phyloP scores from a whole-genome alignment of 2,329 filamentous ascomycete genomes.

The Pseudocercospora crystallina region DNA sequence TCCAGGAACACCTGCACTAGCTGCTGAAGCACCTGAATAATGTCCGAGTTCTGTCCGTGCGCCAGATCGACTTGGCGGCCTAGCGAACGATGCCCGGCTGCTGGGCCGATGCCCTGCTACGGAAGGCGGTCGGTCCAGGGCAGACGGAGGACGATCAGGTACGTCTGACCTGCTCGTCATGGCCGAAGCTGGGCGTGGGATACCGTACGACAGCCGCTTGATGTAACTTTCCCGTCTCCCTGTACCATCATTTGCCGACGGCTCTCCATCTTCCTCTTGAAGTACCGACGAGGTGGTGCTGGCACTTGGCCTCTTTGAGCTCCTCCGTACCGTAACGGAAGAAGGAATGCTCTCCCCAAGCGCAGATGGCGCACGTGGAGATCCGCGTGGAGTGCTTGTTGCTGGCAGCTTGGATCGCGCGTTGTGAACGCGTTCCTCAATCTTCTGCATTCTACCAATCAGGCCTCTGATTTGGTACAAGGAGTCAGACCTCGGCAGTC shows the following conservation, averaged over 20 bases:
- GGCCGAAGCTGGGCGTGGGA: slow-evolving; percentile 33
- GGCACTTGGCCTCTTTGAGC: slow-evolving; percentile 61
- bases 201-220: slow-evolving; percentile 54
- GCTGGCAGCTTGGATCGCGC: slow-evolving; percentile 89
- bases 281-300: slow-evolving; percentile 44
- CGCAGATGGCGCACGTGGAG: slow-evolving; percentile 57
- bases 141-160: slow-evolving; percentile 27
- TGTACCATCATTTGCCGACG: slow-evolving; percentile 14
- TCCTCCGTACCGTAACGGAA: slow-evolving; percentile 63
- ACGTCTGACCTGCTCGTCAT: slow-evolving; percentile 28
- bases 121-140: slow-evolving; percentile 27
- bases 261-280: slow-evolving; percentile 21
- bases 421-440: slow-evolving; percentile 89
- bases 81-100: slow-evolving; percentile 58
- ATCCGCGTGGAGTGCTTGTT: slow-evolving; percentile 73
- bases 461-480: slow-evolving; percentile 90
- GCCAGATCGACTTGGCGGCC: slow-evolving; percentile 40
- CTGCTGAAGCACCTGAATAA: slow-evolving; percentile 19
- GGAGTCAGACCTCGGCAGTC: slow-evolving; percentile 65
- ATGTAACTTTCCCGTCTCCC: slow-evolving; percentile 33
- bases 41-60: slow-evolving; percentile 45
- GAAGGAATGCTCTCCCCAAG: slow-evolving; percentile 49
- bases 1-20: slow-evolving; percentile 29
- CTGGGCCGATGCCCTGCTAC: slow-evolving; percentile 62
- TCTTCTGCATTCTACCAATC: slow-evolving; percentile 94